phyloP scores from a whole-genome alignment of 1,139 yeast species.

The Yamadazyma buinensis region DNA sequence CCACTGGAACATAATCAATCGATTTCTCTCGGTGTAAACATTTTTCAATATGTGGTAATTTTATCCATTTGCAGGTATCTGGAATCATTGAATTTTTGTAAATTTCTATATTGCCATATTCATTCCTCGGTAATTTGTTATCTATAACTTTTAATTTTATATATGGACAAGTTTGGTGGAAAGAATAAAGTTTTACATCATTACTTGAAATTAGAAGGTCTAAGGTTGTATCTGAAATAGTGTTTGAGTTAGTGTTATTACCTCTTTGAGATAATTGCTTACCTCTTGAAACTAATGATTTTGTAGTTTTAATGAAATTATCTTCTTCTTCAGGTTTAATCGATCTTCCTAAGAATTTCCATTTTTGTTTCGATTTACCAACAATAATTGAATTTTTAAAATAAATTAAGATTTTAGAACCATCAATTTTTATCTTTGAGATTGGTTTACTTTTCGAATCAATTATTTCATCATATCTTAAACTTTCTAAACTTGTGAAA shows the following conservation, averaged over 20 bases:
- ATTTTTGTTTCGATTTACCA: conserved; percentile 36
- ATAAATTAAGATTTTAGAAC: conserved; percentile 18
- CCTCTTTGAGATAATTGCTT: conserved; percentile 19
- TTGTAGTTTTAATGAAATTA: conserved; percentile 20
- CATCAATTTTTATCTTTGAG: conserved; percentile 15
- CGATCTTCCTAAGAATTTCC: conserved; percentile 39
- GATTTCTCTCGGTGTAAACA: conserved; percentile 13
- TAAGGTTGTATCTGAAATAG: too few species aligned
- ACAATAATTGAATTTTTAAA: conserved; percentile 22
- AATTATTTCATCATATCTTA: conserved; percentile 30
- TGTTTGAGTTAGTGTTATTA: conserved; percentile 15
- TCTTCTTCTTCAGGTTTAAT: conserved; percentile 18
- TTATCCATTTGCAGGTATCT: conserved; percentile 27
- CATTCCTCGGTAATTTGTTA: conserved; percentile 23
- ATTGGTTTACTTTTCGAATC: conserved; percentile 14
- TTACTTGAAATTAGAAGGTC: conserved; percentile 24
- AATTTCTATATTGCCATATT: conserved; percentile 35
- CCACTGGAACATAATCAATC: conserved; percentile 31
- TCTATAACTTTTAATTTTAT: conserved; percentile 15
- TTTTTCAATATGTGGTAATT: conserved; percentile 21
- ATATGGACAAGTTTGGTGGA: conserved; percentile 30
- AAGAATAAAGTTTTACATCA: conserved; percentile 22
- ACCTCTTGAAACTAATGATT: conserved; percentile 23
- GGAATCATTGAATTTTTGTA: conserved; percentile 33
- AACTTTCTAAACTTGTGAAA: conserved; percentile 21